Conservation (phyloP, 805 yeast species). For the Lipomyces yamanashiensis region DNA sequence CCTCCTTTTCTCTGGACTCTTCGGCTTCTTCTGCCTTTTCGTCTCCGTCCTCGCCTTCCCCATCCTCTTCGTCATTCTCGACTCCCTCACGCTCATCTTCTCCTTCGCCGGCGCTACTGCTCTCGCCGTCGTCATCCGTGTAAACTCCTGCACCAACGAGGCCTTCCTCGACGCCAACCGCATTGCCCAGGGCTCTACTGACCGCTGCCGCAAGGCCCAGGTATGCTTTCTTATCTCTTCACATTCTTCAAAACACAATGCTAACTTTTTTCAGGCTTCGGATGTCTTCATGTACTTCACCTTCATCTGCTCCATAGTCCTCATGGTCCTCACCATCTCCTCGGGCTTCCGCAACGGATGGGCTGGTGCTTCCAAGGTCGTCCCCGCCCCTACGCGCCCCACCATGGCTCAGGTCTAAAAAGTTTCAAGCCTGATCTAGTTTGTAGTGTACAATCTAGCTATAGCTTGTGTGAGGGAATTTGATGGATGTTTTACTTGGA, state of each 20-base stretch:
- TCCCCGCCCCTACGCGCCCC: constrained; percentile 23
- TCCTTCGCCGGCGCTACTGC: constrained; percentile 95
- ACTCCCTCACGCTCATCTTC: constrained; percentile 88
- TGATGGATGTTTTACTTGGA: background rate
- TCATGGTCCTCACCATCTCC: constrained; percentile 56
- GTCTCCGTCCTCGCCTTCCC: constrained; percentile 87
- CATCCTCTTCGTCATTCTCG: constrained; percentile 69
- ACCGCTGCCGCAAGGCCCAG: constrained; percentile 96
- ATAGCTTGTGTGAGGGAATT: background rate
- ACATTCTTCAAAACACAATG: constrained; percentile 61
- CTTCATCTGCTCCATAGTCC: constrained; percentile 72
- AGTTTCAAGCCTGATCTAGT: background rate
- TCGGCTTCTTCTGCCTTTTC: constrained; percentile 78
- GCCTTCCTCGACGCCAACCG: constrained; percentile 66
- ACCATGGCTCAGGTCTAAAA: constrained; percentile 28
- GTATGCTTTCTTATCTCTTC: constrained; percentile 56
- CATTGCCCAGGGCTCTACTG: constrained; percentile 73
- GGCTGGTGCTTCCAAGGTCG: constrained; percentile 22
- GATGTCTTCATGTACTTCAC: constrained; percentile 83
- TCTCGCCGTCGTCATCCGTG: constrained; percentile 85
- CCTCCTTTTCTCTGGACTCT: constrained; percentile 75
- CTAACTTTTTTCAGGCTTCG: constrained; percentile 51
- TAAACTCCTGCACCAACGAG: constrained; percentile 80
- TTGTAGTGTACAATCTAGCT: background rate
- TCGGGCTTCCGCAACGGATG: constrained; percentile 50